Base-by-base conservation (phyloP, 1,284 basidiomycete species). In the Naganishia sp. region DNA sequence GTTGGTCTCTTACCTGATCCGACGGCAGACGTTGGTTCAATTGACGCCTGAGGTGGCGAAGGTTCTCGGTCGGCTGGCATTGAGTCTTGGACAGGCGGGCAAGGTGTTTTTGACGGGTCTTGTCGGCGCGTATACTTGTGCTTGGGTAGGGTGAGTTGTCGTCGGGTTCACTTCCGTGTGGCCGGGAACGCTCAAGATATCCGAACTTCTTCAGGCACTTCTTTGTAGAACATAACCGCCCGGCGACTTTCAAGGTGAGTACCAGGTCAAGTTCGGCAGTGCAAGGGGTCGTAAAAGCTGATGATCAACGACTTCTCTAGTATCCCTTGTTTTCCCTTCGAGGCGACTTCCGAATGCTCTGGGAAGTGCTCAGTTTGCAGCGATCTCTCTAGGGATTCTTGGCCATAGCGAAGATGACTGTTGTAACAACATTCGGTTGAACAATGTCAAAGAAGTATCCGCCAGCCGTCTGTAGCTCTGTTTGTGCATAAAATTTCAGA, bases 241-340 rank as follows among this genome's bases (percentile, higher is more conserved):
- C 72, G 6, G 72, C 71, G 25, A 72, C 72, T 11, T 73, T 73
- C 69, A 73, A 68, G 55, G 64, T 66, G n/a, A 60, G 63, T 63
- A 52, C 50, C 6, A 17, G 50, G 45, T 28, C 13, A n/a, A 31
- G 50, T 4, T 4, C 25, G 3, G 15, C 23, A 32, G 11, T 2
- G 5, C 21, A 25, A n/a, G n/a, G n/a, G n/a, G n/a, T 46, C 13
- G 25, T 28, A 13, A 42, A 46, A 32, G 42, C 28, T 49, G 47
- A 39, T 39, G 35, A 49, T 49, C 21, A 57, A 1, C 6, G 18
- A 11, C 28, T 31, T 63, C 31, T n/a, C 21, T 28, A 65, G 63
- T 70, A 71, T 53, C 67, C 69, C 23, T 39, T 73, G 15, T 68
- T 67, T 55, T 69, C 68, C 54, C 62, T 70, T 41, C 66, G 63